These are phyloP conservation scores for Phialemoniopsis sp. DNA, from an alignment of 2,329 filamentous ascomycete genomes.

Conservation along the genomic window DNA sequence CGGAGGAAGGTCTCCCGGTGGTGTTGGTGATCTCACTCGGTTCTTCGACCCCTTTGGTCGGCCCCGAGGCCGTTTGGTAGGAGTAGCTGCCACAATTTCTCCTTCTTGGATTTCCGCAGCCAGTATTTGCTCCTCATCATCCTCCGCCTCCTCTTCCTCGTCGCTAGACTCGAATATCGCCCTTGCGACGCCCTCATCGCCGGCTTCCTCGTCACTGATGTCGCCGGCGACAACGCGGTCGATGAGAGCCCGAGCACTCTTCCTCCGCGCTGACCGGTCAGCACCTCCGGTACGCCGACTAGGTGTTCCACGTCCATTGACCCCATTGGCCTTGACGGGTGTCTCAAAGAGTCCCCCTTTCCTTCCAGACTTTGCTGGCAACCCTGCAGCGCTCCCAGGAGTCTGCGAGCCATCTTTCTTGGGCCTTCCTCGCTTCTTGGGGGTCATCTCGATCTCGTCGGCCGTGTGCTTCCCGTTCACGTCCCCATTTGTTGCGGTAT, in stretches of 20 bases:
- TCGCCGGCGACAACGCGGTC: constrained; percentile 63
- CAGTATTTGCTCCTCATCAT: constrained; percentile 14
- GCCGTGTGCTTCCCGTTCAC: background rate
- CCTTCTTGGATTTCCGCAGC: constrained; percentile 23
- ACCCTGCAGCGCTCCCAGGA: constrained; percentile 11
- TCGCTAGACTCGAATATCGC: constrained; percentile 61
- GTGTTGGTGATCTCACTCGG: constrained; percentile 64
- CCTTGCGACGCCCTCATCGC: constrained; percentile 62
- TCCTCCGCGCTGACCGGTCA: constrained; percentile 81
- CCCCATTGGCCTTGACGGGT: constrained; percentile 26
- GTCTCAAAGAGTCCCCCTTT: constrained; percentile 27
- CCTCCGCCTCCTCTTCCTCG: constrained; percentile 39
- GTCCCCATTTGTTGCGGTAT: background rate
- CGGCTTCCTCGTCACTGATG: constrained; percentile 67
- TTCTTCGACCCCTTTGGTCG: constrained; percentile 41
- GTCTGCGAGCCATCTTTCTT: constrained; percentile 11
- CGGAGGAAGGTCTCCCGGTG: constrained; percentile 75
- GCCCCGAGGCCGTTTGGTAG: constrained; percentile 42
- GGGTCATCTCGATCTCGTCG: constrained; percentile 17
- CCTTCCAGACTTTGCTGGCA: constrained; percentile 28
- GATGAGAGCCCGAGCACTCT: constrained; percentile 75
- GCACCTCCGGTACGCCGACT: constrained; percentile 60
- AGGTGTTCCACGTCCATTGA: constrained; percentile 48
- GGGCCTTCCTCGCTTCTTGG: constrained; percentile 17
- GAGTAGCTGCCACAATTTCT: constrained; percentile 24